phyloP scores from a whole-genome alignment of 2,329 filamentous ascomycete species.

The Curvularia sp. region DNA sequence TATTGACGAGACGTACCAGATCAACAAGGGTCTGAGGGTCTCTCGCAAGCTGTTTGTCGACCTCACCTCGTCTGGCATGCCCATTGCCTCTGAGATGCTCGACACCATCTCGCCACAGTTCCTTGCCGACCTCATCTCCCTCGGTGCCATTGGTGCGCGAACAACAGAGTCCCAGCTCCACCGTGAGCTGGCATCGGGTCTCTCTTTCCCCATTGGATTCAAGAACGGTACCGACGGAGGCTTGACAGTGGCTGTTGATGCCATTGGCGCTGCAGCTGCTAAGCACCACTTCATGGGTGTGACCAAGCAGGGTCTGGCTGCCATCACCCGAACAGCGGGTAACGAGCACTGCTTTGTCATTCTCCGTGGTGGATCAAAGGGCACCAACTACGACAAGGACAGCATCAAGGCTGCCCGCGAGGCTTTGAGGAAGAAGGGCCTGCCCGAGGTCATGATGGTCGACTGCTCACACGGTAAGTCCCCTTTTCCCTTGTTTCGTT shows the following conservation, averaged over 20 bases:
- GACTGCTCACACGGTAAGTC: conserved; percentile 93
- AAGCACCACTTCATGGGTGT: conserved; percentile 98
- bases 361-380: conserved; percentile 86
- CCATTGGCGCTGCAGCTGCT: conserved; percentile 81
- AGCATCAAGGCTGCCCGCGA: conserved; percentile 82
- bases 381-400: conserved; percentile 91
- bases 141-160: conserved; percentile 92
- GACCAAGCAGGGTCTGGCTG: conserved; percentile 94
- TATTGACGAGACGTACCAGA: conserved; percentile 95
- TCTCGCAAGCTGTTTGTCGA: conserved; percentile 94
- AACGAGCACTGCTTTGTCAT: conserved; percentile 99
- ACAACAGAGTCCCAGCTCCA: conserved; percentile 98
- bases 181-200: conserved; percentile 90
- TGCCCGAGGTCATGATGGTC: conserved; percentile 92
- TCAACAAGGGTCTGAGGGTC: conserved; percentile 96
- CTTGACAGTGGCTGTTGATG: conserved; percentile 89
- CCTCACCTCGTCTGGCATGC: conserved; percentile 84
- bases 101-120: conserved; percentile 99
- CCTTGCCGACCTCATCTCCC: conserved; percentile 91
- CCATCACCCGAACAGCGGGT: conserved; percentile 89
- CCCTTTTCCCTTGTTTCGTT: background rate
- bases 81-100: conserved; percentile 97
- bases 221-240: conserved; percentile 99
- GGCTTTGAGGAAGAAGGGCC: conserved; percentile 78
- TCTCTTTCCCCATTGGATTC: conserved; percentile 98